Conservation (phyloP, 2,329 filamentous ascomycete species). For the Herpotrichia juniperi region DNA sequence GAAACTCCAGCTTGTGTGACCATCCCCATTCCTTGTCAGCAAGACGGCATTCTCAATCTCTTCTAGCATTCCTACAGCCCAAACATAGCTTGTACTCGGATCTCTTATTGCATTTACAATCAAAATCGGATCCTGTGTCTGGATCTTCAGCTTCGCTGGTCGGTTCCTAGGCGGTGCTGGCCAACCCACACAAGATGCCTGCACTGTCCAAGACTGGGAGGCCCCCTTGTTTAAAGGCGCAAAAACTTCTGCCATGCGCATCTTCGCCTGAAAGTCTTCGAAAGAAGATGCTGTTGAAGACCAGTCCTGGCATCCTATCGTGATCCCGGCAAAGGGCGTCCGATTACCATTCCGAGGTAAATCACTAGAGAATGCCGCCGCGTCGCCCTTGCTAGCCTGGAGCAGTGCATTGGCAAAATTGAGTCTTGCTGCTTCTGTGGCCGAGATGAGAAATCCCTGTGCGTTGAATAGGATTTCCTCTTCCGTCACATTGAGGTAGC, state of each 20-base stretch:
- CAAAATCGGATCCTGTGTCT: conserved; percentile 40
- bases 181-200: conserved; percentile 51
- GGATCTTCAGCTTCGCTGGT: conserved; percentile 31
- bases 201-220: conserved; percentile 42
- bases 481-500: conserved; percentile 29
- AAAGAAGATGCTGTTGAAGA: conserved; percentile 23
- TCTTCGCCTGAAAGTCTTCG: conserved; percentile 31
- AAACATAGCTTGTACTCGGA: conserved; percentile 48
- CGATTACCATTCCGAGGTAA: conserved; percentile 26
- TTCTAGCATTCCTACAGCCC: conserved; percentile 38
- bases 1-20: conserved; percentile 53
- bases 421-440: conserved; percentile 7
- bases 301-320: conserved; percentile 51
- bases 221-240: conserved; percentile 44
- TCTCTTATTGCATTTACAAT: conserved; percentile 49
- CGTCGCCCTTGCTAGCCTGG: conserved; percentile 44
- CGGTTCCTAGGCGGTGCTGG: conserved; percentile 45
- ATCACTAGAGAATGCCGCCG: conserved; percentile 39
- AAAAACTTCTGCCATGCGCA: conserved; percentile 35
- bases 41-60: conserved; percentile 41
- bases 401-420: conserved; percentile 27
- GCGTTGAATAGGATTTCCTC: conserved; percentile 37
- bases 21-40: conserved; percentile 48
- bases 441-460: conserved; percentile 7
- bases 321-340: conserved; percentile 34